Base-by-base conservation (phyloP, 176 grass and related monocot genomes). In the Sorghum bicolor region DNA sequence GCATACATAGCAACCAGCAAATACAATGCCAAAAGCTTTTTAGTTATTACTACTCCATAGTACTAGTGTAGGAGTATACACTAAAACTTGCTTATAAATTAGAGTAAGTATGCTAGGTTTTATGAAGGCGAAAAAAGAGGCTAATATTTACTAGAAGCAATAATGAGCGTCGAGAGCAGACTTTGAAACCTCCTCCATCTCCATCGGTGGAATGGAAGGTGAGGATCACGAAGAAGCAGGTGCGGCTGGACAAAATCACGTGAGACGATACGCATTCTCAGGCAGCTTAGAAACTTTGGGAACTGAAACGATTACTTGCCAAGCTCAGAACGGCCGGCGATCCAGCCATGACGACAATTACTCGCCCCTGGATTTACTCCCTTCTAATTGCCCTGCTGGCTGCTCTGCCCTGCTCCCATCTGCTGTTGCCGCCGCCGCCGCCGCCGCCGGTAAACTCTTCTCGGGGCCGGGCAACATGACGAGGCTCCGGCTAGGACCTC, bases 401-500 rank as follows among this genome's bases (percentile, higher is more conserved):
- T 45, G 40, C 17, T 0, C 48, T 7, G 47, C 16, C 12, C 43
- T 50, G 52, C 30, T 4, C 45, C 41, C 4, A 65, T 39, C 40
- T 19, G 67, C 52, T 44, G 12, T 4, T 33, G 32, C 32, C 32
- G 32, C 32, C 16, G 40, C 32, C 3, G 22, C 16, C 16, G 15
- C 12, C 2, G 75, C 10, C 28, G 50, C 22, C 17, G 13, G 14
- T 63, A 33, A 30, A 36, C 34, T 67, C 72, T 55, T 17, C 38
- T 62, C 28, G 20, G 9, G 20, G 14, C 22, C 53, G 8, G 9
- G 55, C 32, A 24, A 31, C 7, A 87, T 87, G 80, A 87, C 83
- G 80, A 30, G 70, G 50, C 52, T 48, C 31, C 22, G 36, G 52
- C 38, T n/a, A 80, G 15, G 48, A 50, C 14, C 19, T 57, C 9